Base-by-base conservation (phyloP, 2,329 filamentous ascomycete genomes). In the Fusarium sp. region DNA sequence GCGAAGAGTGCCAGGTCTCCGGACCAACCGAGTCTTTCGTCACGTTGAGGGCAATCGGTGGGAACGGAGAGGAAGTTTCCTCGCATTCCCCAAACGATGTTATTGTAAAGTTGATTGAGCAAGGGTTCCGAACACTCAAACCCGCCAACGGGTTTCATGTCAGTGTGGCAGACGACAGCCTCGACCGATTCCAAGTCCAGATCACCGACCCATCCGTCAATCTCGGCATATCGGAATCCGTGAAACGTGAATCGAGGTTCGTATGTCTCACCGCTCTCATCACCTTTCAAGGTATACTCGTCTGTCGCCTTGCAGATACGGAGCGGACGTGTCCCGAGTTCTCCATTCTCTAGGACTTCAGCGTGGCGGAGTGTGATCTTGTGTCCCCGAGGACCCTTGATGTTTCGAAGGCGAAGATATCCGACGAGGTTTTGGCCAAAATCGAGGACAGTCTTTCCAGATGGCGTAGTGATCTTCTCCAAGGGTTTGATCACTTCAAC, bases 391-490 rank as follows among this genome's bases (percentile, higher is more conserved):
- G 78, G 75, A 0, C 79, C 82, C 38, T 68, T 68, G 2, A 83
- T 72, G 0, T 75, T 72, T 1, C 69, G 78, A 10, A 87, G 65
- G 2, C 77, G 75, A 1, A 87, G 60, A 68, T 80, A 80, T 1
- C 86, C 87, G 0, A 87, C 86, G 0, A 88, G 76, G 67, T 89
- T 88, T 70, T 89, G 86, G 2, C 86, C 86, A 72, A 88, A 88
- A 66, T 89, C 85, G 5, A 88, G 63, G 1, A 87, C 76, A 0
- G 77, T 82, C 68, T 85, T 85, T 4, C 84, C 83, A 4, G 74
- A 74, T 2, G 76, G 76, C 14, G 75, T 79, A 0, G 56, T 76
- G 16, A 80, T 72, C 33, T 79, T 31, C 13, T 70, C 54, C 4
- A 65, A 13, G 4, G 70, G 67, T 4, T 56, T 34, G 10, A 70